These are phyloP conservation scores for Trifolium dubium DNA, from an alignment of 306 rosid species.

Conservation along the genomic window DNA sequence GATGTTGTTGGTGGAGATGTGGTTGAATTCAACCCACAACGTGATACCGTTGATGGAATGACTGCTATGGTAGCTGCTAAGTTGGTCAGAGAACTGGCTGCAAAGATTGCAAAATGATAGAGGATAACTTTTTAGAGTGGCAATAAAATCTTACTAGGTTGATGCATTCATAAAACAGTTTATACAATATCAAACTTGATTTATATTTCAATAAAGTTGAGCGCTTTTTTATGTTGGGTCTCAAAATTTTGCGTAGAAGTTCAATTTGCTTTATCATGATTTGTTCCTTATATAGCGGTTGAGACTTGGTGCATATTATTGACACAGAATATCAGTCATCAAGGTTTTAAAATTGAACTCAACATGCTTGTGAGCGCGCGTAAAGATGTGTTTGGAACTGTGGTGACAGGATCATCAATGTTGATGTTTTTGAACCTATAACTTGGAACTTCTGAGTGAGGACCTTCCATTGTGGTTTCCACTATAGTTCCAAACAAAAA, in stretches of 20 bases:
- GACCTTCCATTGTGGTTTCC: too few relatives aligned
- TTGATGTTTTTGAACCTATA: too few relatives aligned
- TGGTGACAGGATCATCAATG: not conserved
- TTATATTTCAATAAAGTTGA: not conserved
- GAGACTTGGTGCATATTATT: not conserved
- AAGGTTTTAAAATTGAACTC: not conserved
- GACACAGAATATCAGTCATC: too few relatives aligned
- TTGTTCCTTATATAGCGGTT: not conserved
- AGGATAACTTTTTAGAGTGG: not conserved
- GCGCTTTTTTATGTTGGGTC: not conserved
- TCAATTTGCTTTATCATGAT: not conserved
- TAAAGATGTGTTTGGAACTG: not conserved
- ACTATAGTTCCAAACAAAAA: too few relatives aligned
- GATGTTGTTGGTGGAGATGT: slow-evolving; percentile 85
- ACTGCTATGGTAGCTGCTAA: slow-evolving; percentile 99
- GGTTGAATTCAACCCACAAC: slow-evolving; percentile 92
- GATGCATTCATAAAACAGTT: not conserved
- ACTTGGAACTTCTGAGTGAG: too few relatives aligned
- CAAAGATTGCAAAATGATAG: slow-evolving; percentile 77
- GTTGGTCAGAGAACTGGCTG: slow-evolving; percentile 86
- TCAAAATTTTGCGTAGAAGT: not conserved
- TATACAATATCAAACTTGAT: not conserved
- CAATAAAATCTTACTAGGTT: not conserved
- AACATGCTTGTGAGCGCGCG: not conserved
- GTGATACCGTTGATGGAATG: slow-evolving; percentile 95